A percentile compares a stretch with the other conserved stretches of the same genome.
These are phyloP conservation scores for Starmera pachycereana DNA, from an alignment of 805 yeast genomes.

Conservation along the genomic window DNA sequence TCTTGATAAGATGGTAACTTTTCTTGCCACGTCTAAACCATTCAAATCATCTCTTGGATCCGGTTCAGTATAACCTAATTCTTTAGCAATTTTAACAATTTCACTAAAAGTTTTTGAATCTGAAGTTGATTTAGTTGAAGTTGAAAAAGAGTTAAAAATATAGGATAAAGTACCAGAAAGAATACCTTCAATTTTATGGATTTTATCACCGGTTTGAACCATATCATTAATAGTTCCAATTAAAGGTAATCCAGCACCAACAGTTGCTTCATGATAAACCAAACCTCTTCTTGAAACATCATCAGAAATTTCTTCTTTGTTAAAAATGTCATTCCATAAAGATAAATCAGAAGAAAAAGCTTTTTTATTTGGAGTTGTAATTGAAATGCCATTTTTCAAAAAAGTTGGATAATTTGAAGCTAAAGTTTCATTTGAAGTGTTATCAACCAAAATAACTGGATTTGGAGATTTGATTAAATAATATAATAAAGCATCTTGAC, in stretches of 20 bases:
- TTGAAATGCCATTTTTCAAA: constrained; percentile 68
- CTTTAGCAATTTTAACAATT: constrained; percentile 79
- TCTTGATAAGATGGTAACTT: constrained; percentile 93
- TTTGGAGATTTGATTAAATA: constrained; percentile 54
- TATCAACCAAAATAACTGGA: constrained; percentile 85
- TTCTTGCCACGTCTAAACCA: constrained; percentile 97
- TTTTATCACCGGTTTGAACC: constrained; percentile 86
- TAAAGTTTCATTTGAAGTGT: constrained; percentile 76
- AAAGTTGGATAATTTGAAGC: constrained; percentile 73
- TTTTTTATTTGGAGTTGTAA: constrained; percentile 98
- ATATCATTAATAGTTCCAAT: constrained; percentile 83
- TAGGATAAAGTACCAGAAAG: constrained; percentile 93
- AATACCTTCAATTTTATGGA: constrained; percentile 88
- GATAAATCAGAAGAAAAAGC: constrained; percentile 76
- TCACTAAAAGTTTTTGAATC: constrained; percentile 69
- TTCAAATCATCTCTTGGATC: constrained; percentile 98
- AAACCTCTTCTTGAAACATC: constrained; percentile 48
- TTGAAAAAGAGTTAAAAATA: constrained; percentile 88
- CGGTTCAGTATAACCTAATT: constrained; percentile 95
- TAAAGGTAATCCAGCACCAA: constrained; percentile 97
- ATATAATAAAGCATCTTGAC: constrained; percentile 46
- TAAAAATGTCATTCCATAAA: constrained; percentile 70
- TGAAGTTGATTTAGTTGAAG: constrained; percentile 31
- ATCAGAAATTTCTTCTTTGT: constrained; percentile 26
- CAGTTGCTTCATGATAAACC: constrained; percentile 96